A percentile compares a stretch with the other conserved stretches of the same genome.
These are phyloP conservation scores for Phytopythium delawarense DNA, from an alignment of 352 stramenopile species.

Conservation along the genomic window DNA sequence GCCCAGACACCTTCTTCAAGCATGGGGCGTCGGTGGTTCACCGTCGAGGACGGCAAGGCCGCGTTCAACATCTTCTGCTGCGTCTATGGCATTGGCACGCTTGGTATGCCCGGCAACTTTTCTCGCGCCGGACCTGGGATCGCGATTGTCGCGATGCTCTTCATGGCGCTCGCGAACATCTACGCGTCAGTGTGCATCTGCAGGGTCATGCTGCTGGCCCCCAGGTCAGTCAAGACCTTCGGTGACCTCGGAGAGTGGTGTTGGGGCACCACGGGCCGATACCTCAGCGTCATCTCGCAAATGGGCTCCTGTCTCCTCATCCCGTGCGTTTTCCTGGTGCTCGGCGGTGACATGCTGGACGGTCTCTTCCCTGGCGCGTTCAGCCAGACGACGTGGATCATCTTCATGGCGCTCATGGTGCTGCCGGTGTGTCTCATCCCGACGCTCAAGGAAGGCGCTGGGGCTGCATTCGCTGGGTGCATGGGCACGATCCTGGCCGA, in stretches of 20 bases:
- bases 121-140: slow-evolving; percentile 11
- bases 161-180: slow-evolving; percentile 39
- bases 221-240: slow-evolving; percentile 30
- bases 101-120: not conserved
- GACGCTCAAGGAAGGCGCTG: slow-evolving; percentile 34
- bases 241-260: slow-evolving; percentile 44
- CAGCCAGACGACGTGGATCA: slow-evolving; percentile 28
- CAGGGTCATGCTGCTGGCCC: slow-evolving; percentile 35
- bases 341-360: slow-evolving; percentile 23
- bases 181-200: slow-evolving; percentile 31
- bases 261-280: slow-evolving; percentile 29
- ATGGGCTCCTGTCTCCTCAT: slow-evolving; percentile 30
- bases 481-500: slow-evolving; percentile 37
- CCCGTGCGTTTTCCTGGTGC: slow-evolving; percentile 20
- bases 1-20: too few species aligned
- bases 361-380: slow-evolving; percentile 29
- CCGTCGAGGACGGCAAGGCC: slow-evolving; percentile 16
- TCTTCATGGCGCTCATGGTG: slow-evolving; percentile 32
- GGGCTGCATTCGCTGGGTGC: slow-evolving; percentile 27
- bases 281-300: slow-evolving; percentile 22
- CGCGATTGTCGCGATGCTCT: slow-evolving; percentile 25
- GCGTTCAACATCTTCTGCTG: slow-evolving; percentile 46
- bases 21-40: too few species aligned
- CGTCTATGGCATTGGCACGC: slow-evolving; percentile 10
- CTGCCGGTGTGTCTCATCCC: slow-evolving; percentile 31